These are phyloP conservation scores for Dissophora ornata DNA, from an alignment of 192 early-diverging fungal genomes.

Conservation along the genomic window DNA sequence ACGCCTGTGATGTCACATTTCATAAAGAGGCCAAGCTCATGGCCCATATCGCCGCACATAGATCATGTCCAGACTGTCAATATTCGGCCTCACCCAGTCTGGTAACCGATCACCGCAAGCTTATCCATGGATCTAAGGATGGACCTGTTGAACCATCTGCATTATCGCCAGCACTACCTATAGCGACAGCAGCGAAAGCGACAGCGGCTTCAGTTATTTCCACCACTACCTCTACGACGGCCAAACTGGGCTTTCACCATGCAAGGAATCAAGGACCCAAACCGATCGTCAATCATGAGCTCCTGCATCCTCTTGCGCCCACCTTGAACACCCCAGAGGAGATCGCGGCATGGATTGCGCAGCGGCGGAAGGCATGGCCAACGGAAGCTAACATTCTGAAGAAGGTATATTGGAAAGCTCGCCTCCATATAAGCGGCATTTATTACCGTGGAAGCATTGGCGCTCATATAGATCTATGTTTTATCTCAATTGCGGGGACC, in stretches of 20 bases:
- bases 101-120: constrained; percentile 40
- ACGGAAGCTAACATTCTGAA: constrained; percentile 46
- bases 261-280: constrained; percentile 4
- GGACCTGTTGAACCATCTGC: not conserved
- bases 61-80: constrained; percentile 42
- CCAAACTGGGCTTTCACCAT: no score
- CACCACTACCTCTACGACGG: no score
- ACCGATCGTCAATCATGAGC: constrained; percentile 1
- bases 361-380: constrained; percentile 42
- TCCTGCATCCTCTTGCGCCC: constrained; percentile 32
- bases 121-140: constrained; percentile 27
- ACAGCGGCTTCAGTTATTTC: not conserved
- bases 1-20: constrained; percentile 49
- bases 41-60: constrained; percentile 28
- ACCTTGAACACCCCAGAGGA: constrained; percentile 51
- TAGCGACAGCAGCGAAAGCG: not conserved
- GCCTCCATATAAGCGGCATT: not conserved
- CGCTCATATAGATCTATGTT: no score
- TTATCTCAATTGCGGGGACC: not conserved
- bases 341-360: constrained; percentile 47
- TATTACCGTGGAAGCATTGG: no score
- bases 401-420: constrained; percentile 8
- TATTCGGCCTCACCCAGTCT: constrained; percentile 44
- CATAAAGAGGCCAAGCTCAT: constrained; percentile 41
- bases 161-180: constrained; percentile 1